A percentile compares a stretch with the other conserved stretches of the same genome.
These are phyloP conservation scores for Cucumis sativus DNA, from an alignment of 306 rosid genomes.

Conservation along the genomic window Cucumber_9930_V3 NC_026661.2:5163501-5164000, in stretches of 20 bases:
- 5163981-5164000: no score
- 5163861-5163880: background rate
- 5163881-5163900: background rate
- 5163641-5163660: no score
- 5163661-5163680: no score
- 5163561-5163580: no score
- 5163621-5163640: no score
- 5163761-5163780: background rate
- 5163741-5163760: background rate
- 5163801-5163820: background rate
- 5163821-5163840: background rate
- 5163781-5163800: background rate
- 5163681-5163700: background rate
- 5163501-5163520: no score
- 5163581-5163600: no score
- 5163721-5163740: background rate
- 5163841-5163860: background rate
- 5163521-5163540: no score
- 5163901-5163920: background rate
- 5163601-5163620: no score
- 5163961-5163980: background rate
- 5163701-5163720: background rate
- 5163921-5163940: background rate
- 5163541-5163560: no score
- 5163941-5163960: background rate